These are phyloP conservation scores for Rostrohypoxylon terebratum DNA, from an alignment of 495 filamentous ascomycete species.

Conservation along the genomic window DNA sequence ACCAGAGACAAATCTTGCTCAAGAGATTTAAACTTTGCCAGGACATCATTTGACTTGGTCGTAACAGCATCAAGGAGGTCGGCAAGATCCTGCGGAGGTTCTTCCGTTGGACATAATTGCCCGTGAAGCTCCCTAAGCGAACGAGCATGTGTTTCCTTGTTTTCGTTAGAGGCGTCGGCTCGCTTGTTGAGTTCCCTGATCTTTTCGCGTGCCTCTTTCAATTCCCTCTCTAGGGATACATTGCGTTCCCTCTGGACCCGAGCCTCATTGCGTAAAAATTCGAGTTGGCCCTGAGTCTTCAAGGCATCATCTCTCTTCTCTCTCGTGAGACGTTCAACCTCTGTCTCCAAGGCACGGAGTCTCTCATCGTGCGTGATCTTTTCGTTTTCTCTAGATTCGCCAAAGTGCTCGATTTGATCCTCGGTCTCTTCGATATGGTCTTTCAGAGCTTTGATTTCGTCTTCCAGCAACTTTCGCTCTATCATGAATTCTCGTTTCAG, in stretches of 20 bases:
- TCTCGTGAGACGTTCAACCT: slow-evolving; percentile 71
- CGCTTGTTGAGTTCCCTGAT: slow-evolving; percentile 62
- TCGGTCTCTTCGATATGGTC: slow-evolving; percentile 85
- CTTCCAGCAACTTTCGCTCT: slow-evolving; percentile 82
- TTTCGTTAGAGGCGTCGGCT: slow-evolving; percentile 60
- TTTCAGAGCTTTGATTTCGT: slow-evolving; percentile 79
- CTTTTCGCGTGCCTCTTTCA: slow-evolving; percentile 65
- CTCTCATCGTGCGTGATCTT: slow-evolving; percentile 74
- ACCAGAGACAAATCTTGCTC: slow-evolving; percentile 59
- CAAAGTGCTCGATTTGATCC: slow-evolving; percentile 85
- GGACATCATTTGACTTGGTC: slow-evolving; percentile 67
- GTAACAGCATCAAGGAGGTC: slow-evolving; percentile 73
- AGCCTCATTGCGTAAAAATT: slow-evolving; percentile 68
- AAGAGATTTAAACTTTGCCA: slow-evolving; percentile 56
- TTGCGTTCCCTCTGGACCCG: slow-evolving; percentile 65
- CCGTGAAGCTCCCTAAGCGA: slow-evolving; percentile 71
- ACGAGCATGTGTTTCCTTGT: slow-evolving; percentile 62
- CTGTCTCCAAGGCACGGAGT: slow-evolving; percentile 73
- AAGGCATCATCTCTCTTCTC: slow-evolving; percentile 68
- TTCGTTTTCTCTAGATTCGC: slow-evolving; percentile 86
- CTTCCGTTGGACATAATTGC: slow-evolving; percentile 68
- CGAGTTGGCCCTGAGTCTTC: slow-evolving; percentile 66
- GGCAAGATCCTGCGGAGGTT: slow-evolving; percentile 67
- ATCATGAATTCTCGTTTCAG: slow-evolving; percentile 87
- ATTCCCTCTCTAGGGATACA: slow-evolving; percentile 64